Percentiles rank a stretch among this genome's conserved stretches.
Conservation (phyloP, 352 stramenopile species). For the Pythium coloratum region DNA sequence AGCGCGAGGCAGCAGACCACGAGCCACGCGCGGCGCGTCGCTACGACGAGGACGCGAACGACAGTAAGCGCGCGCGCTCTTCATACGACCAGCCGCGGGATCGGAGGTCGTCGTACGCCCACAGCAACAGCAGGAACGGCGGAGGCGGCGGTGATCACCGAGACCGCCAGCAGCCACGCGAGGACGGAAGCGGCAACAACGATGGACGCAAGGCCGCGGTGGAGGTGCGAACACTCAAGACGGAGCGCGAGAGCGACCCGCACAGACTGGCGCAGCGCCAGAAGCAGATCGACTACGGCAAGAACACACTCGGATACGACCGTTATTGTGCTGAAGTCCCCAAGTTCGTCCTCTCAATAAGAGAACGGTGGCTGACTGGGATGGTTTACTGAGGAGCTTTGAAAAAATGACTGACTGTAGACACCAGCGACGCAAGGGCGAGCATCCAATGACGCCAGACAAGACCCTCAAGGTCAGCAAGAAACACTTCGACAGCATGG, state of each 20-base stretch:
- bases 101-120: not conserved
- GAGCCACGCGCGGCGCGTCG: conserved; percentile 2
- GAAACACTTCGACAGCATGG: conserved; percentile 77
- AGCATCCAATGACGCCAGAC: conserved; percentile 80
- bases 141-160: not conserved
- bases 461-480: conserved; percentile 76
- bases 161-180: not conserved
- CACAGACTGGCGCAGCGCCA: conserved; percentile 87
- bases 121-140: not conserved
- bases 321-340: conserved; percentile 72
- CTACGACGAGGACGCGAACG: not conserved
- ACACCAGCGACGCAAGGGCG: conserved; percentile 42
- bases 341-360: conserved; percentile 28
- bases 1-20: conserved; percentile 9
- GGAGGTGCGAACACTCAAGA: conserved; percentile 48
- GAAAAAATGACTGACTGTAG: conserved; percentile 19
- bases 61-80: conserved; percentile 16
- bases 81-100: conserved; percentile 10
- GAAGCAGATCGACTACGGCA: conserved; percentile 93
- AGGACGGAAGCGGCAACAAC: not conserved
- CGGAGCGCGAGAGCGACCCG: conserved; percentile 73
- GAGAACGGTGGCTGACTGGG: not conserved
- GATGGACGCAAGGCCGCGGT: not conserved
- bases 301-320: conserved; percentile 92
- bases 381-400: not conserved